Evolutionary conservation across 805 yeast genomes (phyloP).

Genomic region (Metschnikowia peoriensis): DNA sequence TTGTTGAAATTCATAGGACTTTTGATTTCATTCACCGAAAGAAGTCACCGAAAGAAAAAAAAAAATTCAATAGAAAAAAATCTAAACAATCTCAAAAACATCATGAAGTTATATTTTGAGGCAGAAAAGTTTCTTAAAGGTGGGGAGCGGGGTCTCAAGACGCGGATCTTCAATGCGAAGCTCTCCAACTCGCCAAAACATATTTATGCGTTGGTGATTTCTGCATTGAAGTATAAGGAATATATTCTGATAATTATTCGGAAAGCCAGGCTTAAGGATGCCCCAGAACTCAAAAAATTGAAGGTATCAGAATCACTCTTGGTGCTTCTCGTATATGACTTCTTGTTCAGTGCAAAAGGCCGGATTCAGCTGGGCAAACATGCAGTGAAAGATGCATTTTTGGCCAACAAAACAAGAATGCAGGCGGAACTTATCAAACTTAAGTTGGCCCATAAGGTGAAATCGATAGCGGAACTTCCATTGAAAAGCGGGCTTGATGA

Average conservation of each 20-base stretch:
- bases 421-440: conserved; percentile 79
- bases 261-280: conserved; percentile 62
- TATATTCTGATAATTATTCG: conserved; percentile 61
- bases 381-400: conserved; percentile 76
- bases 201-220: conserved; percentile 76
- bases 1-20: no score
- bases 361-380: conserved; percentile 88
- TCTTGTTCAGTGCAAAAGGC: conserved; percentile 70
- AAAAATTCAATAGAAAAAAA: neutral
- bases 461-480: conserved; percentile 48
- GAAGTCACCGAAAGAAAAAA: no score
- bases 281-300: conserved; percentile 35
- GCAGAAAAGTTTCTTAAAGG: conserved; percentile 38
- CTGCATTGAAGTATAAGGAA: conserved; percentile 70
- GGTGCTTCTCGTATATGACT: conserved; percentile 73
- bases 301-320: conserved; percentile 55
- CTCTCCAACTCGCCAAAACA: conserved; percentile 68
- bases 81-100: neutral
- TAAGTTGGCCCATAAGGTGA: conserved; percentile 69
- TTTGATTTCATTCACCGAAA: no score
- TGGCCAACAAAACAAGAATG: conserved; percentile 76
- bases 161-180: conserved; percentile 37
- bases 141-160: conserved; percentile 28
- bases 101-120: conserved; percentile 44
- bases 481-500: conserved; percentile 42